These are phyloP conservation scores for Podila epicladia DNA, from an alignment of 192 early-diverging fungal genomes.

Conservation along the genomic window DNA sequence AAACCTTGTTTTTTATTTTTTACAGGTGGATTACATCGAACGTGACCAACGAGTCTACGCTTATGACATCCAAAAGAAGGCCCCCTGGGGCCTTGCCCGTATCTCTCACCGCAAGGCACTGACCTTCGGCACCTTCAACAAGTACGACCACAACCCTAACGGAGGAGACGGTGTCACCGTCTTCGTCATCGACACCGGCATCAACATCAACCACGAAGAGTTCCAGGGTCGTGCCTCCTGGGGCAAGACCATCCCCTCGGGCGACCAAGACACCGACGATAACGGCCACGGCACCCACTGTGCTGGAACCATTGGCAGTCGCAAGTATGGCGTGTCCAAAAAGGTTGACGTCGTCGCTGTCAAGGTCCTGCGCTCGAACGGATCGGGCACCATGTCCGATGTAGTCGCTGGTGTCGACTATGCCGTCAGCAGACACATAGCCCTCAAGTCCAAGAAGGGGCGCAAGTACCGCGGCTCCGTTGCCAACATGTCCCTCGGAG, in stretches of 20 bases:
- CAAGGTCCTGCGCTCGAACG: conserved; percentile 93
- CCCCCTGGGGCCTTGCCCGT: conserved; percentile 90
- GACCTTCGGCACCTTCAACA: conserved; percentile 66
- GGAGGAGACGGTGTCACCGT: conserved; percentile 89
- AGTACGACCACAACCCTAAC: conserved; percentile 76
- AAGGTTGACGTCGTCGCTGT: conserved; percentile 84
- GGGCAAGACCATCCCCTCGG: conserved; percentile 79
- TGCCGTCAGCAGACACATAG: conserved; percentile 42
- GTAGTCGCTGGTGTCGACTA: conserved; percentile 81
- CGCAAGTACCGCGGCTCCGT: conserved; percentile 83
- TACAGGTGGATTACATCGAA: conserved; percentile 83
- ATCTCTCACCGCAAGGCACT: conserved; percentile 80
- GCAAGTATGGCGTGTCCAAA: conserved; percentile 90
- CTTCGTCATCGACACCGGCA: conserved; percentile 97
- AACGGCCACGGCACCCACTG: conserved; percentile 91
- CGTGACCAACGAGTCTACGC: conserved; percentile 82
- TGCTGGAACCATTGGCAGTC: conserved; percentile 89
- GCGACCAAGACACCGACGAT: conserved; percentile 69
- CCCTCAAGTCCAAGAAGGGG: conserved; percentile 54
- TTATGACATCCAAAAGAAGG: conserved; percentile 68
- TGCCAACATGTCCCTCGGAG: conserved; percentile 95
- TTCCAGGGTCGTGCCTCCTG: conserved; percentile 92
- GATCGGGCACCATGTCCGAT: conserved; percentile 71
- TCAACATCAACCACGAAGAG: conserved; percentile 84
- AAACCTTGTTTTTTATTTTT: conserved; percentile 4